Evolutionary conservation across 495 filamentous ascomycete species (phyloP), one percentile per base, ranked within the genome.

Genomic region (Lindgomyces ingoldianus): DNA sequence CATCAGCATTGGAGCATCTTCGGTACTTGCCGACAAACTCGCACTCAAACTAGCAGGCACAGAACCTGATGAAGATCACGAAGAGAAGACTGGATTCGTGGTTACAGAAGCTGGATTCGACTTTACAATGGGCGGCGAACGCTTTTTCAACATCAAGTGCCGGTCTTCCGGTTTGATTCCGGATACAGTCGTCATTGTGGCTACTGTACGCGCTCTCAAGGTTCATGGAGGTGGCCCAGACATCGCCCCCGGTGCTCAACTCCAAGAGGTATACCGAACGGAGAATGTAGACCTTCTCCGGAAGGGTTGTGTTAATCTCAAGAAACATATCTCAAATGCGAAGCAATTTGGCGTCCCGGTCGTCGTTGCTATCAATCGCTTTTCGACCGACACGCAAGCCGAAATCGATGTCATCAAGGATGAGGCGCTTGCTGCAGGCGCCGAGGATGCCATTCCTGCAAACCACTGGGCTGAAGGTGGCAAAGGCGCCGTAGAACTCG

Each of bases 101-200:
- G 87, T 98, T 52, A 98, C 94, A 10, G 94, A 98, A 76, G 93
- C 94, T 47, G 94, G 94, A 9, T 98, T 98, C 75, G 94, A 98
- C 75, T 98, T 98, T 78, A 97, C 94, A 52, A 98, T 98, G 94
- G 94, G 94, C 62, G 94, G 94, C 54, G 94, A 98, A 82, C 89
- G 94, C 27, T 98, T 98, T 83, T 97, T 98, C 86, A 97, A 98
- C 79, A 98, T 98, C 79, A 98, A 98, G 83, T 98, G 94, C 80
- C 88, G 94, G 47, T 91, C 91, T 29, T 96, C 91, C 16, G 94
- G 94, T 19, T 83, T 98, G 41, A 86, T 89, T 0, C 94, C 94
- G 8, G 94, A 98, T 72, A 88, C 90, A 2, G 93, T 96, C 16
- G 90, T 98, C 36, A 87, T 98, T 56, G 94, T 98, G 24, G 93